Evolutionary conservation across 2,329 filamentous ascomycete genomes (phyloP), one percentile per base, ranked within the genome.

Genomic region (Anisogramma anomala): DNA sequence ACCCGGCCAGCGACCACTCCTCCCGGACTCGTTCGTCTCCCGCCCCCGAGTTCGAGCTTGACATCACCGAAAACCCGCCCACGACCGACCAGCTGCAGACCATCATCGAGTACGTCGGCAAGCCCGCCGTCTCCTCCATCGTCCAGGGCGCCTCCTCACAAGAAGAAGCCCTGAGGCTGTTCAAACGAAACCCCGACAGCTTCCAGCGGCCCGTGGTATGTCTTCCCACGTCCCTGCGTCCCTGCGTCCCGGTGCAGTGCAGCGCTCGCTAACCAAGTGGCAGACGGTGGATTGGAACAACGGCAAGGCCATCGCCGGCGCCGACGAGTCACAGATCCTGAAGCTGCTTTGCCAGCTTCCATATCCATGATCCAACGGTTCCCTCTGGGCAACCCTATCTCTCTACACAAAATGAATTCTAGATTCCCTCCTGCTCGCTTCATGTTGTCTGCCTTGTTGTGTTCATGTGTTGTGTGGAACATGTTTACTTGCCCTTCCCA

Each of bases 231-330:
- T 5, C 10, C 17, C 4, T 31, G 4, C 19, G 39, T 27, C 40
- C 34, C 27, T 28, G 6, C 19, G 33, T 28, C 14, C 31, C 8
- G 17, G 9, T 13, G 33, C 13, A 8, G 5, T 10, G 19, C 38
- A 10, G 15, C 6, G 11, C 13, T 2, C 48, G 39, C 43, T 57
- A 58, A 53, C 59, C 13, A 28, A 25, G 28, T 17, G 26, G 20
- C 48, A 71, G 73, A 65, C 82, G 44, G 89, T 96, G 39, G 89
- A 96, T 59, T 96, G 91, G 91, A 85, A 82, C 58, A 88, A 89
- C 59, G 91, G 88, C 49, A 83, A 78, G 59, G 89, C 80, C 34
- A 68, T 83, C 65, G 67, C 76, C 19, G 84, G 85, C 15, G 84
- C 84, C 37, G 79, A 83, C 49, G 81, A 94, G 66, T 94, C 86